phyloP scores from a whole-genome alignment of 2,329 filamentous ascomycete species.

The Apiospora kogelbergensis region DNA sequence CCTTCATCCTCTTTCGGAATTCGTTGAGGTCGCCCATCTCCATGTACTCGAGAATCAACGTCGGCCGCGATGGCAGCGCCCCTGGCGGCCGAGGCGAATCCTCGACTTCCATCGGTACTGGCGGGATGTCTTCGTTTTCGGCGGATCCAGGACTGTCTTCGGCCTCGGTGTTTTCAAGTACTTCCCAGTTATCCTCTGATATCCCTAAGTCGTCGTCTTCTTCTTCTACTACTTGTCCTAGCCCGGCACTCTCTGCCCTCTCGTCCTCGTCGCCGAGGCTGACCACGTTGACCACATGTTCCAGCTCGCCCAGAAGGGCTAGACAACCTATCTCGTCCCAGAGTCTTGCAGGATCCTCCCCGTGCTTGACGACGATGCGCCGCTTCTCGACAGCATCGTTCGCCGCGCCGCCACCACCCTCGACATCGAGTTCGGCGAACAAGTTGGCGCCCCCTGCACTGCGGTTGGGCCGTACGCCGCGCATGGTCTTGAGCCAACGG shows the following conservation, averaged over 20 bases:
- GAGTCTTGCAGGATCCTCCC: neutral
- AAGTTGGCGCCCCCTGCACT: neutral
- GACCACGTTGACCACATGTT: neutral
- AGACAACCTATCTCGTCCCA: neutral
- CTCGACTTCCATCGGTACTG: neutral
- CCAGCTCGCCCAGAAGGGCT: neutral
- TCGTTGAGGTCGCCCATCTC: neutral
- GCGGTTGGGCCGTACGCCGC: neutral
- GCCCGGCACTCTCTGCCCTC: neutral
- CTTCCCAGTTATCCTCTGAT: neutral
- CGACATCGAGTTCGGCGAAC: neutral
- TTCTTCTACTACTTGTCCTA: neutral
- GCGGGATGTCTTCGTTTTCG: neutral
- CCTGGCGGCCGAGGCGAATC: neutral
- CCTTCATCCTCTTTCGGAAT: neutral
- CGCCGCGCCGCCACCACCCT: no score
- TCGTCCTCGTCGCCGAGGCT: neutral
- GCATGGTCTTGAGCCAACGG: neutral
- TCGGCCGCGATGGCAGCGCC: neutral
- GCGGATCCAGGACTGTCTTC: neutral
- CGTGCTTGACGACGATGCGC: neutral
- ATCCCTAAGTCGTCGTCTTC: neutral
- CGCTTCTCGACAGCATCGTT: neutral
- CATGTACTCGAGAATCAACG: slow-evolving; percentile 8
- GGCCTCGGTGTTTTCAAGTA: neutral